phyloP scores from a whole-genome alignment of 2,329 filamentous ascomycete genomes.

The Shiraia sp. region DNA sequence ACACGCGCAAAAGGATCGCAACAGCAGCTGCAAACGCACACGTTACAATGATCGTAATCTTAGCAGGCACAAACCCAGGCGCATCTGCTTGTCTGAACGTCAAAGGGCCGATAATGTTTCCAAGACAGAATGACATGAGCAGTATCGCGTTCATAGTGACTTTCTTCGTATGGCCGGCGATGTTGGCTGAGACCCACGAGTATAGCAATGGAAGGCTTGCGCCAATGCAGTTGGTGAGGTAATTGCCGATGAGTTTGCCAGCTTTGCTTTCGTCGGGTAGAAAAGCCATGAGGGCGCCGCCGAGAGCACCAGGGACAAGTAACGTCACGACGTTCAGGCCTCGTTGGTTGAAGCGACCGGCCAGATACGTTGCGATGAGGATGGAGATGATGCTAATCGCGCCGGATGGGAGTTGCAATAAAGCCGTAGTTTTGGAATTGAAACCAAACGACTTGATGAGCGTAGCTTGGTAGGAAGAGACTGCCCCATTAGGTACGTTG shows the following conservation, averaged over 20 bases:
- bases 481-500: conserved; percentile 45
- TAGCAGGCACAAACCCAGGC: conserved; percentile 47
- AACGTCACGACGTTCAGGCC: conserved; percentile 20
- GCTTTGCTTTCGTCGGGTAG: conserved; percentile 15
- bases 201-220: conserved; percentile 36
- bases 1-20: conserved; percentile 33
- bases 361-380: conserved; percentile 26
- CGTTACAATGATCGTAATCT: conserved; percentile 46
- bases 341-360: conserved; percentile 27
- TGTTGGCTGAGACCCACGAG: conserved; percentile 54
- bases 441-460: conserved; percentile 44
- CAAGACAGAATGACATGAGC: conserved; percentile 48
- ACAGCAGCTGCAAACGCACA: conserved; percentile 47
- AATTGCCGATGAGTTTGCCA: conserved; percentile 42
- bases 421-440: conserved; percentile 32
- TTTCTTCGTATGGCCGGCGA: conserved; percentile 47
- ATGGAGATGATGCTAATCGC: conserved; percentile 26
- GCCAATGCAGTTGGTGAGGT: conserved; percentile 51
- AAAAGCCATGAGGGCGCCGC: conserved; percentile 27
- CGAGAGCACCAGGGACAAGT: conserved; percentile 22
- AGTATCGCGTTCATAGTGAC: conserved; percentile 60
- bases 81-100: conserved; percentile 46
- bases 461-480: conserved; percentile 36
- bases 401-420: conserved; percentile 35
- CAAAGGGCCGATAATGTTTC: conserved; percentile 49